These are phyloP conservation scores for Gigaspora rosea DNA, from an alignment of 192 early-diverging fungal species.

Conservation along the genomic window DNA sequence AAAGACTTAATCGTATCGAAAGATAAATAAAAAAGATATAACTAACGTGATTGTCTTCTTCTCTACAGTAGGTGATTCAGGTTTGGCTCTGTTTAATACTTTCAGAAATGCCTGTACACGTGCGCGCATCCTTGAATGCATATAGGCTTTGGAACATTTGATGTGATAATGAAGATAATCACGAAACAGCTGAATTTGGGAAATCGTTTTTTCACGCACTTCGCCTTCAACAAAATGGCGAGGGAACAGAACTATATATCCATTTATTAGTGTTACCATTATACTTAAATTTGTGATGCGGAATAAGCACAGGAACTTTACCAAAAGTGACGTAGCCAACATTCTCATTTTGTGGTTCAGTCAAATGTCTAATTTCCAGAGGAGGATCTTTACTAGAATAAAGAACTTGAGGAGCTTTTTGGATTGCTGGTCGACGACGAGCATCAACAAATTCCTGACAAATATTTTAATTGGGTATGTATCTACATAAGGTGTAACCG, in stretches of 20 bases:
- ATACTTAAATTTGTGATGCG: background rate
- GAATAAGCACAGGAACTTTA: constrained; percentile 37
- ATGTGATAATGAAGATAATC: constrained; percentile 99
- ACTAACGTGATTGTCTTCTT: constrained; percentile 66
- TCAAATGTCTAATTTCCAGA: constrained; percentile 83
- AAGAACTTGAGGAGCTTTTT: constrained; percentile 96
- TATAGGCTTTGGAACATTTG: constrained; percentile 98
- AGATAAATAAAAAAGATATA: background rate
- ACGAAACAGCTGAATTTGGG: constrained; percentile 94
- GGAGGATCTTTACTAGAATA: constrained; percentile 93
- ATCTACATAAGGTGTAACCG: background rate
- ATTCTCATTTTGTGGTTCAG: constrained; percentile 67
- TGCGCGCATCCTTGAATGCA: constrained; percentile 97
- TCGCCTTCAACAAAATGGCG: constrained; percentile 76
- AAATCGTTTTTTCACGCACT: constrained; percentile 87
- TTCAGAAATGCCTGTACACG: constrained; percentile 96
- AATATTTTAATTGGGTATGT: background rate
- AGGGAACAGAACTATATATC: constrained; percentile 84
- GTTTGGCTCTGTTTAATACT: constrained; percentile 98
- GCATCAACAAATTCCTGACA: constrained; percentile 96
- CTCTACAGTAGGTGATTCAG: constrained; percentile 75
- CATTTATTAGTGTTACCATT: background rate
- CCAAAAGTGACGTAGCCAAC: constrained; percentile 96
- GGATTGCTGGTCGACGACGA: constrained; percentile 82
- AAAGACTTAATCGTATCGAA: background rate